Evolutionary conservation across 140 eudicot species (phyloP).

Genomic region (Flaveria floridana): DNA sequence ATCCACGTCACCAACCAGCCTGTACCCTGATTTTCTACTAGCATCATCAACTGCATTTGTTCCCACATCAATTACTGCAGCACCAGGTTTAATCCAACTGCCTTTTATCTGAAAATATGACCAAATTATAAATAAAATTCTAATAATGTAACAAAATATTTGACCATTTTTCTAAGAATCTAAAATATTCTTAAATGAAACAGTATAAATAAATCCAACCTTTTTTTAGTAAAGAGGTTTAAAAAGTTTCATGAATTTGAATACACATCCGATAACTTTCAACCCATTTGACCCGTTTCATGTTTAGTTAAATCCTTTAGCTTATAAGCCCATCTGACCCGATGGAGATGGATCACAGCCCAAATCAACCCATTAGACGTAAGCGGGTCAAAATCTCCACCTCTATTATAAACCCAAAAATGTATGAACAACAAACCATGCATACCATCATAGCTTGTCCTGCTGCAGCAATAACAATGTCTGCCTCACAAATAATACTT

Average conservation of each 20-base stretch:
- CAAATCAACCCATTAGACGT: background rate
- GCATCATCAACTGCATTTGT: slow-evolving; percentile 88
- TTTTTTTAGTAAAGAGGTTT: too few relatives aligned
- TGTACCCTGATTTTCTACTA: slow-evolving; percentile 74
- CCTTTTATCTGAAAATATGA: slow-evolving; percentile 68
- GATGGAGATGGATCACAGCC: background rate
- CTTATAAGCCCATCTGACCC: background rate
- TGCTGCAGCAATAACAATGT: slow-evolving; percentile 94
- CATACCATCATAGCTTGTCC: slow-evolving; percentile 95
- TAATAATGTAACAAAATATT: background rate
- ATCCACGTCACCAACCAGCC: slow-evolving; percentile 96
- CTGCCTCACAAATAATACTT: slow-evolving; percentile 83
- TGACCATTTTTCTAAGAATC: background rate
- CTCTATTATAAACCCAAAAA: background rate
- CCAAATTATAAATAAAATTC: background rate
- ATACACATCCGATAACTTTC: too few relatives aligned
- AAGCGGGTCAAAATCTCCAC: background rate
- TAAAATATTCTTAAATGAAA: background rate
- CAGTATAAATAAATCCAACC: background rate
- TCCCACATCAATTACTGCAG: slow-evolving; percentile 97
- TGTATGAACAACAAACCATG: background rate
- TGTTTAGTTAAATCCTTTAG: too few relatives aligned
- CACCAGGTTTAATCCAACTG: slow-evolving; percentile 95
- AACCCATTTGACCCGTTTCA: too few relatives aligned
- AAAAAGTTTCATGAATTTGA: too few relatives aligned